Base-by-base conservation (phyloP, 2,329 filamentous ascomycete species). In the Ophiostoma himal-ulmi region DNA sequence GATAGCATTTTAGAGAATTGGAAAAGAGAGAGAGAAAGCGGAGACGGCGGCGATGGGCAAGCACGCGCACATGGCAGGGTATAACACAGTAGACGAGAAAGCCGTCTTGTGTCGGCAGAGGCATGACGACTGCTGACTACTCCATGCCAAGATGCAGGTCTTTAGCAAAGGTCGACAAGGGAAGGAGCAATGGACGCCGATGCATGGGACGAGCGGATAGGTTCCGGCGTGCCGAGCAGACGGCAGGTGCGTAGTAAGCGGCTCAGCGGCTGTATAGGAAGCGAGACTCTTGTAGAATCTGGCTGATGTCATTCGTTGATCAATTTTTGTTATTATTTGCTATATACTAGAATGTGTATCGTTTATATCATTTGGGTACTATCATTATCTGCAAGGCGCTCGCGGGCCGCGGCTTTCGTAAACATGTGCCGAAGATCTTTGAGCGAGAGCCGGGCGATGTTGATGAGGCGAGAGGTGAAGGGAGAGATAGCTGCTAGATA, bases 101-200 rank as follows among this genome's bases (percentile, higher is more conserved):
- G 37, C 37, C 37, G 37, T 39, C 37, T 39, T 30, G 30, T 30
- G 30, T 30, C 30, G 30, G 30, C 30, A 30, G 30, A 30, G 30
- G 30, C 30, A 30, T 30, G 30, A 30, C 30, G 30, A 30, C 30
- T 30, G 30, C 30, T 30, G 30, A 30, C 30, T 30, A 30, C 30
- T 30, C 30, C 30, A 30, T 30, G 30, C 30, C 30, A 30, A 30
- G 30, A 30, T 30, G 26, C 1, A 30, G 1, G 26, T 30, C 1
- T 4, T 30, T 30, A 1, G 44, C 8, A 39, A 10, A 39, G 37
- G 11, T 20, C 17, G n/a, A 48, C 14, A 14, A 62, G 57, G 22
- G 57, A 62, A 62, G 57, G 57, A 62, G 26, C 57, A 62, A 62
- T 30, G 57, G 57, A 62, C 26, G 57, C 11, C 57, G 57, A 62